Evolutionary conservation across 352 stramenopile genomes (phyloP).

Genomic region (Phytophthora parvispora): DNA sequence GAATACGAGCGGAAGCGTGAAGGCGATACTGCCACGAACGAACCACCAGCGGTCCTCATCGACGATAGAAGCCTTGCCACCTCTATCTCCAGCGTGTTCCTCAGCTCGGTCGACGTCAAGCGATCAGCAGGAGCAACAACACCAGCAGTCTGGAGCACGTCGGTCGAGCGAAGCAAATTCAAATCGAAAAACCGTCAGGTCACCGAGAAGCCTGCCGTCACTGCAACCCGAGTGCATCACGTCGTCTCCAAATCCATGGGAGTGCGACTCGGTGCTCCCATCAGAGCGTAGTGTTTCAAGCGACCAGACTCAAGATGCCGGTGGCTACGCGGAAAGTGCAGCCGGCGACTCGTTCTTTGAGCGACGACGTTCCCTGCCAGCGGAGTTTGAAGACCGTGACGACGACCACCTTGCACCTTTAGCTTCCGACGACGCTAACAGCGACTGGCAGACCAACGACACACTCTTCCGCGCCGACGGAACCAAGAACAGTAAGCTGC

Average conservation of each 20-base stretch:
- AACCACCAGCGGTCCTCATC: conserved; percentile 19
- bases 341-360: conserved; percentile 17
- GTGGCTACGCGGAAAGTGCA: conserved; percentile 13
- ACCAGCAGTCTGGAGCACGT: conserved; percentile 9
- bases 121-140: conserved; percentile 34
- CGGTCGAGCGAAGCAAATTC: conserved; percentile 3
- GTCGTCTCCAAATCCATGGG: conserved; percentile 56
- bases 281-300: conserved; percentile 61
- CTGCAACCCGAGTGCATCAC: conserved; percentile 41
- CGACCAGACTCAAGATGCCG: conserved; percentile 40
- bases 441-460: conserved; percentile 80
- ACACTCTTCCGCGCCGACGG: conserved; percentile 91
- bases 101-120: conserved; percentile 41
- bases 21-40: conserved; percentile 1
- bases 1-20: conserved; percentile 10
- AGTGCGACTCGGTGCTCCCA: conserved; percentile 70
- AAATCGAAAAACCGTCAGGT: conserved; percentile 8
- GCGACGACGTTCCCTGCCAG: conserved; percentile 15
- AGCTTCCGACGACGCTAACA: conserved; percentile 31
- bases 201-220: conserved; percentile 32
- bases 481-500: conserved; percentile 86
- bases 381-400: conserved; percentile 20
- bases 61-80: conserved; percentile 18
- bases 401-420: conserved; percentile 15
- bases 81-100: conserved; percentile 48